Evolutionary conservation across 352 stramenopile genomes (phyloP), one percentile per base, ranked within the genome.

Genomic region (Phytophthora multivora): DNA sequence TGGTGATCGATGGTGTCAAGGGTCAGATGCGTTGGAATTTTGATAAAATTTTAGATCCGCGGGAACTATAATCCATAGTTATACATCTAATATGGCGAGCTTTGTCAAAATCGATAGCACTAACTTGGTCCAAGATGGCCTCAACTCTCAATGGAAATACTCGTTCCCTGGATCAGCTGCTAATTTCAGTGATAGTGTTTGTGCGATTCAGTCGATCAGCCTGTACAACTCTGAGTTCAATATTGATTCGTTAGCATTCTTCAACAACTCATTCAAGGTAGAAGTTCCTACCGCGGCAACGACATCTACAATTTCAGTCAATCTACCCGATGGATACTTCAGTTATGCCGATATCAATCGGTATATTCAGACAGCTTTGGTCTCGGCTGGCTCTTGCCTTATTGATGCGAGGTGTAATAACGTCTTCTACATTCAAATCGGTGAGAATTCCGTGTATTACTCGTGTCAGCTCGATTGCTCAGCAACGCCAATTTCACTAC

Each of bases 101-200:
- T 63, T 63, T n/a, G 3, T 63, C 0, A 63, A 63, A 45, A 43
- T 63, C 5, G 54, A 63, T 30, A 45, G 21, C 5, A 63, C 45
- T 1, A 57, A 63, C 8, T 26, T 63, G 4, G 55, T 63, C 11
- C 45, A 56, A 42, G 40, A 63, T 36, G 45, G 36, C 8, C 26
- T 40, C 19, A 63, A 63, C 13, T 43, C 18, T 12, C 28, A 35
- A 11, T 63, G 55, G 55, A 30, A 31, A n/a, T 63, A 56, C 25
- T 18, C 10, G 42, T 50, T 50, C 15, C 42, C 42, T 21, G 42
- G 39, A 46, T 46, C 39, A 28, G 39, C 39, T 46, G 18, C 39
- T 46, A 46, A 46, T 46, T 46, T 46, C 39, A 28, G 23, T 11
- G 41, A 48, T 33, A 18, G 9, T 3, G 41, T 33, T 12, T 48